A percentile compares a stretch with the other conserved stretches of the same genome.
Evolutionary conservation across 2,329 filamentous ascomycete species (phyloP).

Genomic region (Phialophora macrospora): DNA sequence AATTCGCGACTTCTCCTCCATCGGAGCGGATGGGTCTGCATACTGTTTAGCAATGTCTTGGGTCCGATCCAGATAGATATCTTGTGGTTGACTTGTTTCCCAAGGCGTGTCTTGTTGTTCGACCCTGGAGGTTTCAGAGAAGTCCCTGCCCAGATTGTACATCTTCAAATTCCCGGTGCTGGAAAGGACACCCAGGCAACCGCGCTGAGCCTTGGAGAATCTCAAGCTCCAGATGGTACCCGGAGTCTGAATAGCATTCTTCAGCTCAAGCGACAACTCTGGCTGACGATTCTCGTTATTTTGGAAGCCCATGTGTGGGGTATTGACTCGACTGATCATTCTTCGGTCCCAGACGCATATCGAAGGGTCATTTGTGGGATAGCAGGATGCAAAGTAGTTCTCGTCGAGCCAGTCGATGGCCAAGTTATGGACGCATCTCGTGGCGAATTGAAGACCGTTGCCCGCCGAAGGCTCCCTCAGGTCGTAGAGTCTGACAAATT

Average conservation of each 20-base stretch:
- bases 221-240: conserved; percentile 66
- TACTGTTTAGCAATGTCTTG: conserved; percentile 53
- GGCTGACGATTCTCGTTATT: conserved; percentile 50
- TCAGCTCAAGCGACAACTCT: conserved; percentile 59
- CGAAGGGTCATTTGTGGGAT: conserved; percentile 59
- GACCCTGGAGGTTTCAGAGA: conserved; percentile 46
- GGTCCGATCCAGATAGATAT: conserved; percentile 53
- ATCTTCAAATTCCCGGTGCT: conserved; percentile 64
- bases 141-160: conserved; percentile 60
- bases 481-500: conserved; percentile 67
- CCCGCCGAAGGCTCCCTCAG: conserved; percentile 53
- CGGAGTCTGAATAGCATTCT: conserved; percentile 58
- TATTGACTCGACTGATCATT: conserved; percentile 48
- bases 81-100: conserved; percentile 49
- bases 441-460: conserved; percentile 56
- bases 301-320: conserved; percentile 43
- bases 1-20: conserved; percentile 55
- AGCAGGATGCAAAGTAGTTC: conserved; percentile 67
- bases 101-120: conserved; percentile 44
- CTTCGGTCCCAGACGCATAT: conserved; percentile 69
- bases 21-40: conserved; percentile 51
- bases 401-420: conserved; percentile 68
- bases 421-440: conserved; percentile 66
- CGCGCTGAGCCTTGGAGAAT: conserved; percentile 63
- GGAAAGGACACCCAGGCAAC: conserved; percentile 63